A percentile compares a stretch with the other conserved stretches of the same genome.
These are phyloP conservation scores for Trametes pubescens DNA, from an alignment of 1,284 basidiomycete genomes.

Conservation along the genomic window DNA sequence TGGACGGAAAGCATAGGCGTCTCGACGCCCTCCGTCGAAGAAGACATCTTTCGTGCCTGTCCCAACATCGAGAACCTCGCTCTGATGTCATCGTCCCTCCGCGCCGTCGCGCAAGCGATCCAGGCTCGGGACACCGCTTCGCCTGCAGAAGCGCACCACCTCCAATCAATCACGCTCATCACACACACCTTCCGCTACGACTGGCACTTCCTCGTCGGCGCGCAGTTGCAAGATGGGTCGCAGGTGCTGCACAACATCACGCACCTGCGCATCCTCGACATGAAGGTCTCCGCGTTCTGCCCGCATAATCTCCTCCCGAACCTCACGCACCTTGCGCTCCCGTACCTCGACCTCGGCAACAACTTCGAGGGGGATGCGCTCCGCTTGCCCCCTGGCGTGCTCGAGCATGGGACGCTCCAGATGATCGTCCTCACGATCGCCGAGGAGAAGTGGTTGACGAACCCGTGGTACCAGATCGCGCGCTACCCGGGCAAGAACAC, in stretches of 20 bases:
- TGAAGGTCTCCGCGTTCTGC: constrained; percentile 36
- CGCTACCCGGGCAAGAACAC: constrained; percentile 22
- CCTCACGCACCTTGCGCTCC: constrained; percentile 41
- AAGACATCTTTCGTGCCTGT: constrained; percentile 34
- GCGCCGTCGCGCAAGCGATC: constrained; percentile 31
- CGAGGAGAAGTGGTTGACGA: constrained; percentile 34
- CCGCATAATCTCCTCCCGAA: constrained; percentile 39
- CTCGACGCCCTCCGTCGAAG: constrained; percentile 30
- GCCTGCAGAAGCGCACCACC: not conserved
- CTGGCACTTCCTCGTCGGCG: constrained; percentile 37
- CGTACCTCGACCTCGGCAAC: constrained; percentile 38
- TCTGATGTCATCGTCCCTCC: constrained; percentile 34
- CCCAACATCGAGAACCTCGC: constrained; percentile 39
- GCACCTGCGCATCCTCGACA: constrained; percentile 38
- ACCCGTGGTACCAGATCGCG: constrained; percentile 35
- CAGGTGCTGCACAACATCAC: constrained; percentile 38
- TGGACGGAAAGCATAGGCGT: constrained; percentile 40
- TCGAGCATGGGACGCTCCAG: constrained; percentile 30
- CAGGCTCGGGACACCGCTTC: constrained; percentile 16
- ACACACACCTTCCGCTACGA: constrained; percentile 39
- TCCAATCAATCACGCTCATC: constrained; percentile 36
- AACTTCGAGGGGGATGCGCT: constrained; percentile 28
- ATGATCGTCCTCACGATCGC: constrained; percentile 41
- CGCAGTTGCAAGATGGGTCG: constrained; percentile 24
- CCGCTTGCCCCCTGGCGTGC: constrained; percentile 34